Conservation (phyloP, 257 asterid species). For the Ilex asprella region DNA sequence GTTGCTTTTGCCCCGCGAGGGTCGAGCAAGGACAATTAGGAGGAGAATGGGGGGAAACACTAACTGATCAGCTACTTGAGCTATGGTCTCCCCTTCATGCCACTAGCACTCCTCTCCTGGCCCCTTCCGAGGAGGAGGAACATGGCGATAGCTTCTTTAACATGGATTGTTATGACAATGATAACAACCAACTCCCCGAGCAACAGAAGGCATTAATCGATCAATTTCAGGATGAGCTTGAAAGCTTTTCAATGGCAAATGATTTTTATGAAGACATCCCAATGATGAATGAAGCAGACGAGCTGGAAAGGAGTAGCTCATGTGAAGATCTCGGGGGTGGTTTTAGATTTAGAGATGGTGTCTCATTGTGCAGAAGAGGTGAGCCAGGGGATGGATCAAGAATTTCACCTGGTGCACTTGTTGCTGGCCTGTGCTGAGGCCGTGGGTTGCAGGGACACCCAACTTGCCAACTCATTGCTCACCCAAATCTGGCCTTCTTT, state of each 20-base stretch:
- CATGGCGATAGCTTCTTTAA: slow-evolving; percentile 47
- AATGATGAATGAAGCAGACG: slow-evolving; percentile 14
- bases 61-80: slow-evolving; percentile 14
- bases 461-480: slow-evolving; percentile 39
- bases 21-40: slow-evolving; percentile 26
- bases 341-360: not conserved
- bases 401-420: slow-evolving; percentile 49
- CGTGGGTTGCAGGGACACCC: slow-evolving; percentile 48
- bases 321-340: slow-evolving; percentile 11
- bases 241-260: not conserved
- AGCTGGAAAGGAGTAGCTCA: slow-evolving; percentile 13
- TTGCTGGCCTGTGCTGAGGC: slow-evolving; percentile 64
- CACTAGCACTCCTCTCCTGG: slow-evolving; percentile 10
- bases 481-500: slow-evolving; percentile 37
- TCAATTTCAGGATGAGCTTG: slow-evolving; percentile 13
- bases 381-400: slow-evolving; percentile 29
- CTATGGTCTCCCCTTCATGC: slow-evolving; percentile 11
- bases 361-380: slow-evolving; percentile 6
- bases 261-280: slow-evolving; percentile 12
- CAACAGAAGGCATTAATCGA: not conserved
- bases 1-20: slow-evolving; percentile 56
- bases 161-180: slow-evolving; percentile 34
- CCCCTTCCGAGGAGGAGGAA: slow-evolving; percentile 30
- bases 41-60: slow-evolving; percentile 11
- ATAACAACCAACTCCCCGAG: slow-evolving; percentile 7